A percentile compares a stretch with the other conserved stretches of the same genome.
These are phyloP conservation scores for Populus tremula DNA, from an alignment of 345 rosid species.

Conservation along the genomic window DNA sequence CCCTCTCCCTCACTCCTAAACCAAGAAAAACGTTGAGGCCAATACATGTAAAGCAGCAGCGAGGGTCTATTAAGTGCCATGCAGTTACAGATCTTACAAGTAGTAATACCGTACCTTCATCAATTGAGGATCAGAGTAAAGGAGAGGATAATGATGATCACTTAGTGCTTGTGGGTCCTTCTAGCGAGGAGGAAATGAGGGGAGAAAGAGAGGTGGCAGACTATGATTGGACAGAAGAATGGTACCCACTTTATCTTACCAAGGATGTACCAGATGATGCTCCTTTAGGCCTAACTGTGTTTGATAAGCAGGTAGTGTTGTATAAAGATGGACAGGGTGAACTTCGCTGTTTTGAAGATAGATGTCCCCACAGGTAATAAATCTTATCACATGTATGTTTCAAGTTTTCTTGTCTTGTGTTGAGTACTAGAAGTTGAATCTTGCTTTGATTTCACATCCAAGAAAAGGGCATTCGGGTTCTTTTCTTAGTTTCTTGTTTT, in stretches of 20 bases:
- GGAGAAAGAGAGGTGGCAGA: constrained; percentile 48
- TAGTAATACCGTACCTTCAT: not conserved
- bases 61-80: constrained; percentile 14
- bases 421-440: not conserved
- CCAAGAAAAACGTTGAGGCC: constrained; percentile 1
- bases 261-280: constrained; percentile 82
- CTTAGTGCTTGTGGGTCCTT: constrained; percentile 25
- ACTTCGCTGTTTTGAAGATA: constrained; percentile 72
- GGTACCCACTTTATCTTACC: constrained; percentile 89
- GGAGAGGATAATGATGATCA: constrained; percentile 25
- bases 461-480: not conserved
- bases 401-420: too few species aligned
- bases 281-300: constrained; percentile 85
- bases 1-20: constrained; percentile 8
- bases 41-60: not conserved
- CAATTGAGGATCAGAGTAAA: constrained; percentile 8
- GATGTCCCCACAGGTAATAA: constrained; percentile 85
- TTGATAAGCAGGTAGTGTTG: constrained; percentile 73
- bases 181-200: constrained; percentile 37
- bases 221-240: constrained; percentile 85
- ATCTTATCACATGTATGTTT: not conserved
- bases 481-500: not conserved
- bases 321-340: constrained; percentile 68
- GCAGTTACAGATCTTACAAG: constrained; percentile 35
- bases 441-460: not conserved